A percentile compares a stretch with the other conserved stretches of the same genome.
Conservation (phyloP, 1,284 basidiomycete genomes). For the Agaricales sp. region DNA sequence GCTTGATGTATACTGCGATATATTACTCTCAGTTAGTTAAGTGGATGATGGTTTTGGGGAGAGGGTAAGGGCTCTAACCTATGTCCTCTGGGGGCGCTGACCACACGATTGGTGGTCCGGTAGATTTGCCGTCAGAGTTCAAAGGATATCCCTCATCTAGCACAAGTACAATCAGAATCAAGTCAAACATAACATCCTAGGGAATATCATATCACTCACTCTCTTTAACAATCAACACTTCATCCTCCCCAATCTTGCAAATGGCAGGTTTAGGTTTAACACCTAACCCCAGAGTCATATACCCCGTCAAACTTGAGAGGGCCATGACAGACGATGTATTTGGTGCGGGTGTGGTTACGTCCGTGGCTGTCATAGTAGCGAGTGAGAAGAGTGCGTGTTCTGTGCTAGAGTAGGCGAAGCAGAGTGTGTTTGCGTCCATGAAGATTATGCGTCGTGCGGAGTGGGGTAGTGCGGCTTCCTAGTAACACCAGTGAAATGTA, state of each 20-base stretch:
- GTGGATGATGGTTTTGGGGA: neutral
- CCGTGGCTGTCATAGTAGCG: slow-evolving; percentile 42
- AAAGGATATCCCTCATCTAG: slow-evolving; percentile 70
- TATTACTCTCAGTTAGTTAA: neutral
- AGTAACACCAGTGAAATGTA: neutral
- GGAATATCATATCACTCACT: slow-evolving; percentile 54
- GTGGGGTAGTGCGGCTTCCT: slow-evolving; percentile 81
- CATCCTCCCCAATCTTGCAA: slow-evolving; percentile 50
- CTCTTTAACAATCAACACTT: slow-evolving; percentile 73
- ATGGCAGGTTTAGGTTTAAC: slow-evolving; percentile 62
- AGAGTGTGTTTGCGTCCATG: slow-evolving; percentile 50
- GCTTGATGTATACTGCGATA: slow-evolving; percentile 63
- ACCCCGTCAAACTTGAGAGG: slow-evolving; percentile 74
- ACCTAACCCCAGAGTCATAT: slow-evolving; percentile 79
- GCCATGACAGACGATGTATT: slow-evolving; percentile 50
- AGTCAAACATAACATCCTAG: neutral
- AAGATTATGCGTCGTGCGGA: slow-evolving; percentile 73
- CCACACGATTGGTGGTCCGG: slow-evolving; percentile 64
- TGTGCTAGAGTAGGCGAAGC: slow-evolving; percentile 68
- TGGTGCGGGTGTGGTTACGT: slow-evolving; percentile 43
- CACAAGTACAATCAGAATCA: slow-evolving; percentile 1
- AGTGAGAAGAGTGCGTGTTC: slow-evolving; percentile 73
- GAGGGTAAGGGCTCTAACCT: slow-evolving; percentile 28
- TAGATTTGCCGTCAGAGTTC: slow-evolving; percentile 56
- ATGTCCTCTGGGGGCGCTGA: slow-evolving; percentile 75